Evolutionary conservation across 2,329 filamentous ascomycete species (phyloP).

Genomic region (Botryotinia narcissicola): DNA sequence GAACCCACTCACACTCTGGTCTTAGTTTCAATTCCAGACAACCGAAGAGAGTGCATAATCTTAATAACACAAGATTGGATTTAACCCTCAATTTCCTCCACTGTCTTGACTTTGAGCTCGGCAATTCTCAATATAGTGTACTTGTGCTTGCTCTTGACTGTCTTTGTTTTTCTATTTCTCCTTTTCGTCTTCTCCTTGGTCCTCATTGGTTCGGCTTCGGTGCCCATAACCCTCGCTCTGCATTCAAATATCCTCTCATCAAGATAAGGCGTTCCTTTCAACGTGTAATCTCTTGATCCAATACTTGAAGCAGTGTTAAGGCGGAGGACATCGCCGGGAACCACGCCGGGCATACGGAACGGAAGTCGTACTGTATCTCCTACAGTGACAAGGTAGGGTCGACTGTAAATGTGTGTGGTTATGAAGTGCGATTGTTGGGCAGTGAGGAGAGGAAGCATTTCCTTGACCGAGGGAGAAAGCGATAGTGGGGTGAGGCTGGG

Average conservation of each 20-base stretch:
- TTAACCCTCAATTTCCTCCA: slow-evolving; percentile 42
- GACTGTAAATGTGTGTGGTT: slow-evolving; percentile 74
- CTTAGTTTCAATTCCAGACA: not conserved
- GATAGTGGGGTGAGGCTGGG: slow-evolving; percentile 33
- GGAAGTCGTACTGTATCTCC: slow-evolving; percentile 76
- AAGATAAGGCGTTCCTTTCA: slow-evolving; percentile 78
- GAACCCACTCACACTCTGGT: not conserved
- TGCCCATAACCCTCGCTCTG: slow-evolving; percentile 78
- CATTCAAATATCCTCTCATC: slow-evolving; percentile 84
- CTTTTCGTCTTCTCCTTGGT: slow-evolving; percentile 79
- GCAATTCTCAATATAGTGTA: slow-evolving; percentile 84
- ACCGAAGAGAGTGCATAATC: not conserved
- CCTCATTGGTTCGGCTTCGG: slow-evolving; percentile 76
- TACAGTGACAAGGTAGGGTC: slow-evolving; percentile 73
- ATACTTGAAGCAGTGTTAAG: slow-evolving; percentile 81
- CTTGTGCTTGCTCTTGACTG: slow-evolving; percentile 83
- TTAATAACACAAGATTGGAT: not conserved
- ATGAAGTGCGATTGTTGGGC: slow-evolving; percentile 76
- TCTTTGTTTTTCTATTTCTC: slow-evolving; percentile 69
- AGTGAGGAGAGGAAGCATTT: slow-evolving; percentile 67
- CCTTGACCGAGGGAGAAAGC: slow-evolving; percentile 55
- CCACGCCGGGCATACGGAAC: slow-evolving; percentile 73
- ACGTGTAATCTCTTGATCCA: slow-evolving; percentile 85
- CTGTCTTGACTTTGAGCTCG: slow-evolving; percentile 59
- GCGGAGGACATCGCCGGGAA: slow-evolving; percentile 80